A percentile compares a stretch with the other conserved stretches of the same genome.
Conservation (phyloP, 208 protist genomes). For the Wallacemonas sp. region DNA sequence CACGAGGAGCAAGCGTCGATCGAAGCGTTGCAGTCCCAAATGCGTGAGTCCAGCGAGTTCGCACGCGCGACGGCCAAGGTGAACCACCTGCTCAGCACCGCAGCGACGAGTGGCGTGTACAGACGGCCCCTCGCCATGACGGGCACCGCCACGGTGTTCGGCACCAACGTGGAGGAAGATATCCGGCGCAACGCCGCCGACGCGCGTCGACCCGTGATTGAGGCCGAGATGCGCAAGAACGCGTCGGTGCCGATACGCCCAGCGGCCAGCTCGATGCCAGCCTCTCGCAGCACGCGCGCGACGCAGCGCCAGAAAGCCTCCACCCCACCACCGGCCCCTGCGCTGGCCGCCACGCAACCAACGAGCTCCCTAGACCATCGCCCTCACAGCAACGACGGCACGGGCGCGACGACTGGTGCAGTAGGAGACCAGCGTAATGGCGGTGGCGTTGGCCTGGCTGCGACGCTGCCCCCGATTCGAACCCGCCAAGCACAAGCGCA, state of each 20-base stretch:
- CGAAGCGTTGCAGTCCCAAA: slow-evolving; percentile 11
- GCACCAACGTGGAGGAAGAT: slow-evolving; percentile 53
- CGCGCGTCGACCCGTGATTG: slow-evolving; percentile 19
- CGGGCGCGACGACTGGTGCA: no score
- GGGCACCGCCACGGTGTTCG: slow-evolving; percentile 22
- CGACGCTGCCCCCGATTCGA: slow-evolving; percentile 10
- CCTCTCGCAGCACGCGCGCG: background rate
- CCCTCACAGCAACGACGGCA: no score
- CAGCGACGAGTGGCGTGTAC: slow-evolving; percentile 51
- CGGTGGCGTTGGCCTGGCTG: background rate
- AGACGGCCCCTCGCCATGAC: slow-evolving; percentile 13
- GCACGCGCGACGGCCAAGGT: slow-evolving; percentile 38
- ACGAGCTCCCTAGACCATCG: background rate
- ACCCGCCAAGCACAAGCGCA: no score
- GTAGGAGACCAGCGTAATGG: background rate
- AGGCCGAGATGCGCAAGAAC: slow-evolving; percentile 17
- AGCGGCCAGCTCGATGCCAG: background rate
- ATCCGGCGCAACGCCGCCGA: slow-evolving; percentile 33
- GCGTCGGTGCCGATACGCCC: background rate
- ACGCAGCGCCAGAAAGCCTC: background rate
- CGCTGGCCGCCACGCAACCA: background rate
- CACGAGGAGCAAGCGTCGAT: slow-evolving; percentile 23
- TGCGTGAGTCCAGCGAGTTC: slow-evolving; percentile 24
- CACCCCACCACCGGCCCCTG: background rate
- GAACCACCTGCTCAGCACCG: slow-evolving; percentile 60